phyloP scores from a whole-genome alignment of 1,284 basidiomycete species.

The Singerocomus inundabilis region DNA sequence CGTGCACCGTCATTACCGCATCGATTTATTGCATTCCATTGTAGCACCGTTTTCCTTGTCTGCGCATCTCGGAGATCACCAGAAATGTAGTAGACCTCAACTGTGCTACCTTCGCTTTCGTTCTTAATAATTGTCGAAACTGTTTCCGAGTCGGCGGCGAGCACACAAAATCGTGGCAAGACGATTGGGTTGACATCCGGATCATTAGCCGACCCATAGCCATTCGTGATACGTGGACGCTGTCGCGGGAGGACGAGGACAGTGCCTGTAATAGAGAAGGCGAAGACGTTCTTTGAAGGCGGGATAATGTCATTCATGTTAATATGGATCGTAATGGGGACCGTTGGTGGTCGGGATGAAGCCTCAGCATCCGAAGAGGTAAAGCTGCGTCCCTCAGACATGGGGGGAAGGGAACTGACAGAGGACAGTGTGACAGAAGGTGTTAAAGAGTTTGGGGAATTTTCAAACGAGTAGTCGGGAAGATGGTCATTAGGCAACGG shows the following conservation, averaged over 20 bases:
- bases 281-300: conserved; percentile 59
- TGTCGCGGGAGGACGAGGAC: conserved; percentile 56
- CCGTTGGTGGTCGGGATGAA: conserved; percentile 21
- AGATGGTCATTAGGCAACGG: conserved; percentile 62
- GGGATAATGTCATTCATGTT: conserved; percentile 76
- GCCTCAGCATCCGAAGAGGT: conserved; percentile 26
- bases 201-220: conserved; percentile 32
- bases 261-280: conserved; percentile 63
- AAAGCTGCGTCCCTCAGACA: conserved; percentile 36
- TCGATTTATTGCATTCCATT: conserved; percentile 54
- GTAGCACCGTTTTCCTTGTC: conserved; percentile 57
- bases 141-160: conserved; percentile 60
- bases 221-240: conserved; percentile 24
- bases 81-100: conserved; percentile 61
- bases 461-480: conserved; percentile 73
- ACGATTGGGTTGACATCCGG: conserved; percentile 47
- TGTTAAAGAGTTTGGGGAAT: conserved; percentile 48
- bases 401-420: conserved; percentile 49
- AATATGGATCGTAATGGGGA: conserved; percentile 57
- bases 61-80: conserved; percentile 59
- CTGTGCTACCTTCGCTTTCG: conserved; percentile 45
- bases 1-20: conserved; percentile 58
- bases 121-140: conserved; percentile 56
- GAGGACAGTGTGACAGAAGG: conserved; percentile 54
- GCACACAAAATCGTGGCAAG: conserved; percentile 65